These are phyloP conservation scores for Posidonia australis DNA, from an alignment of 106 monocot genomes.

Conservation along the genomic window DNA sequence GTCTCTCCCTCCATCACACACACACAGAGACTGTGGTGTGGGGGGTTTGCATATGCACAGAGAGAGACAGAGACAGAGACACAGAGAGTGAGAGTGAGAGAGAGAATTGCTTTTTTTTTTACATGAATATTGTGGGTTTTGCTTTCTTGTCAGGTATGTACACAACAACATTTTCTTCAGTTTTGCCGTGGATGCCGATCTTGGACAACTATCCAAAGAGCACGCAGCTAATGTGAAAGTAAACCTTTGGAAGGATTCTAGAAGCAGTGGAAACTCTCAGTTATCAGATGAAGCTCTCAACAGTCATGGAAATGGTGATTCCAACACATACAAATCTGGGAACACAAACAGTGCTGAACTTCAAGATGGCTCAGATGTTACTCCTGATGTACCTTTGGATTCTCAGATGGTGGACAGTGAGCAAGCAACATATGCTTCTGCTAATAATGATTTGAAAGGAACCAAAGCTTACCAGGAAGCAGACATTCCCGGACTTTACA, in stretches of 20 bases:
- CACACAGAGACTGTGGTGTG: too few species aligned
- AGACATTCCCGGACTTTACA: constrained; percentile 95
- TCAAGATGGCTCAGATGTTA: constrained; percentile 17
- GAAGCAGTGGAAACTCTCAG: constrained; percentile 6
- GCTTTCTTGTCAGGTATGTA: constrained; percentile 62
- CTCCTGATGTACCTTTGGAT: constrained; percentile 31
- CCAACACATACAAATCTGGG: background rate
- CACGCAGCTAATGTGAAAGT: constrained; percentile 10
- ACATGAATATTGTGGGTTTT: background rate
- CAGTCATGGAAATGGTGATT: constrained; percentile 10
- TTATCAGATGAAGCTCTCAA: constrained; percentile 6
- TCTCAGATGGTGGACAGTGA: constrained; percentile 61
- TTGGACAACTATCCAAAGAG: constrained; percentile 59
- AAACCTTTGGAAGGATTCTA: constrained; percentile 11
- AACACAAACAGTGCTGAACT: constrained; percentile 11
- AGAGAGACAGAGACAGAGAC: too few species aligned
- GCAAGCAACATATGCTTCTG: constrained; percentile 98
- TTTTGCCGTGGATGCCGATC: constrained; percentile 87
- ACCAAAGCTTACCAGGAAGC: constrained; percentile 97
- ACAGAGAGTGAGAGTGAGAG: too few species aligned
- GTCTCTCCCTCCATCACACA: too few species aligned
- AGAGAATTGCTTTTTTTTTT: background rate
- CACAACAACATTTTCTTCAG: constrained; percentile 99
- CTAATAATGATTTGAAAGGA: constrained; percentile 98
- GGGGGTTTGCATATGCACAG: too few species aligned